These are phyloP conservation scores for Termitomyces sp. DNA, from an alignment of 768 basidiomycete species.

Conservation along the genomic window DNA sequence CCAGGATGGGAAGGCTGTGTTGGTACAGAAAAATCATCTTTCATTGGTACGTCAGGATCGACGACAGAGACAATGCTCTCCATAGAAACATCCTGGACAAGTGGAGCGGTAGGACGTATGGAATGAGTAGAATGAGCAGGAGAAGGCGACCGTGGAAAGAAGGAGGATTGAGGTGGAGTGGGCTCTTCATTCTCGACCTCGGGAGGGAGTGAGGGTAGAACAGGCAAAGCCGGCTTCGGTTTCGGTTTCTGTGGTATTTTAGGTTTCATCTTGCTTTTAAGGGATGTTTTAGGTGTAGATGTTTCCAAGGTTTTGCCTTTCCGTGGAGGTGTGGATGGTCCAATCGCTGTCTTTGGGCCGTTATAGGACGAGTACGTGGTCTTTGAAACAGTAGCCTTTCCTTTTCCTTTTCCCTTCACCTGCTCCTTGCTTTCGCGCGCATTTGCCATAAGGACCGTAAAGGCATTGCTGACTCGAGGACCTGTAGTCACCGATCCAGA, in stretches of 20 bases:
- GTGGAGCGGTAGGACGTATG: slow-evolving; percentile 2
- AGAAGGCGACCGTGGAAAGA: background rate
- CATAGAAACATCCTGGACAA: slow-evolving; percentile 1
- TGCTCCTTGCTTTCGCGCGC: slow-evolving; percentile 13
- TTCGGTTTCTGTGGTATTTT: slow-evolving; percentile 18
- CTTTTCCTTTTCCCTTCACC: slow-evolving; percentile 19
- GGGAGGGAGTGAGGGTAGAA: background rate
- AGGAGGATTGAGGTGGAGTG: background rate
- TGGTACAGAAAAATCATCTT: background rate
- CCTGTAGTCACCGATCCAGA: slow-evolving; percentile 7
- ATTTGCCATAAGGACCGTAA: slow-evolving; percentile 26
- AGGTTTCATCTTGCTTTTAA: slow-evolving; percentile 31
- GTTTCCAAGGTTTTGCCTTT: slow-evolving; percentile 9
- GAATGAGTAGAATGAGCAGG: background rate
- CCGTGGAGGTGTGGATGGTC: slow-evolving; percentile 4
- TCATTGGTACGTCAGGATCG: background rate
- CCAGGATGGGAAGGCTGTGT: background rate
- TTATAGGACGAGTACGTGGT: slow-evolving; percentile 4
- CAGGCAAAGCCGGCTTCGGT: slow-evolving; percentile 21
- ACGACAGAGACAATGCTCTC: slow-evolving; percentile 1
- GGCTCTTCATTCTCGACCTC: background rate
- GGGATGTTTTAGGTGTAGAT: slow-evolving; percentile 19
- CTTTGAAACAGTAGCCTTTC: slow-evolving; percentile 9
- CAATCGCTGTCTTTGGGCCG: background rate
- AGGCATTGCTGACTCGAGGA: slow-evolving; percentile 22